These are phyloP conservation scores for Spirogloea muscicola DNA, from an alignment of 139 green algal genomes.

Conservation along the genomic window DNA sequence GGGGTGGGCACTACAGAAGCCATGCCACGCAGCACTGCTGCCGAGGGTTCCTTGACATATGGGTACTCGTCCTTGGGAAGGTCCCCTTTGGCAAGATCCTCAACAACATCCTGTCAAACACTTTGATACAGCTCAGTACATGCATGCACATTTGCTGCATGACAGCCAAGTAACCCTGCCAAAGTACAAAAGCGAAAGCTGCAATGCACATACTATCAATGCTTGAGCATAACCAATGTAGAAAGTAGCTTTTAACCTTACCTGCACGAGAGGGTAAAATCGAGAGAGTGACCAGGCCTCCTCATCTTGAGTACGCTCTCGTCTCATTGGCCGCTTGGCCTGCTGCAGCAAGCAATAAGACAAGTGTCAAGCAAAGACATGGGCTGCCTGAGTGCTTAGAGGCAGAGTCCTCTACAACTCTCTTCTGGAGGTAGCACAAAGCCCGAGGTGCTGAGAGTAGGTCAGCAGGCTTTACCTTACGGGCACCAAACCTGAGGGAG, in stretches of 20 bases:
- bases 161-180: too few relatives aligned
- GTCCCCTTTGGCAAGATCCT: conserved; percentile 27
- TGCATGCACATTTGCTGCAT: too few relatives aligned
- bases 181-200: too few relatives aligned
- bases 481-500: conserved; percentile 24
- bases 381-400: neutral
- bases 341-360: neutral
- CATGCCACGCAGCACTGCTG: too few relatives aligned
- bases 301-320: conserved; percentile 7
- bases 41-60: conserved; percentile 41
- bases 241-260: too few relatives aligned
- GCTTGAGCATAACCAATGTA: too few relatives aligned
- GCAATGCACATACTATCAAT: too few relatives aligned
- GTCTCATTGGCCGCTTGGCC: conserved; percentile 11
- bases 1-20: too few relatives aligned
- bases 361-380: neutral
- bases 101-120: conserved; percentile 26
- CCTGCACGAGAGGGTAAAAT: conserved; percentile 1
- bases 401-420: neutral
- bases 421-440: neutral
- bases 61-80: conserved; percentile 29
- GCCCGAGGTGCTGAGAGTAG: neutral
- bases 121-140: too few relatives aligned
- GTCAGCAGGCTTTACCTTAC: conserved; percentile 3
- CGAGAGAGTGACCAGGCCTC: conserved; percentile 8